Evolutionary conservation across 2,329 filamentous ascomycete genomes (phyloP), one percentile per base, ranked within the genome.

Genomic region (Myriosclerotinia curreyana): DNA sequence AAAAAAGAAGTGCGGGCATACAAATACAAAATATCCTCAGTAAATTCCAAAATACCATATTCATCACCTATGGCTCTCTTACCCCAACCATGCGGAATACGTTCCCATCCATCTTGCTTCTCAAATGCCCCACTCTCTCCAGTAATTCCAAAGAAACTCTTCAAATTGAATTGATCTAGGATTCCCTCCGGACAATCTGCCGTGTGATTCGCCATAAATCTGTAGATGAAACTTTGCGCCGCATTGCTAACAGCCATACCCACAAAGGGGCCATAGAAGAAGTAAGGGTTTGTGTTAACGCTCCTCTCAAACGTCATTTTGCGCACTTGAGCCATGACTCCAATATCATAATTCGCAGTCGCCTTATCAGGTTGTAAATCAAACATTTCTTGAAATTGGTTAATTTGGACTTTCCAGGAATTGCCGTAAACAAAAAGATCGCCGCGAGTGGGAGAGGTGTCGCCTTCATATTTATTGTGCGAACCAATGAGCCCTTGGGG

Each of bases 381-480:
- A 69, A 82, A 81, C 65, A 81, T 73, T 20, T 79, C 76, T 71
- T 79, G 75, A 68, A 83, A 85, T 49, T 81, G 78, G 11, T 76
- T 0, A 15, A 62, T 38, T 15, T 36, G 44, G 17, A 62, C 14
- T 7, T 20, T 38, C n/a, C 28, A 56, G 17, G 60, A 25, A 17
- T 62, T 36, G 6, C 31, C 51, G 5, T 34, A 42, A 6, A 50
- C n/a, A 64, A 69, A 73, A 0, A 84, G 72, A 51, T 84, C 82
- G 52, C 79, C 77, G 2, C 82, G 79, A 0, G 81, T 83, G 56
- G 77, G 75, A 53, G 80, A 83, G 0, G 78, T 78, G 71, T 84
- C 82, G 2, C 78, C 75, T 74, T 84, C 82, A 69, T 82, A 79
- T 62, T 79, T 77, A 69, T 82, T 82, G 71, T 84, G 82, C 3